Base-by-base conservation (phyloP, 495 filamentous ascomycete genomes). In the Terfezia boudieri region DNA sequence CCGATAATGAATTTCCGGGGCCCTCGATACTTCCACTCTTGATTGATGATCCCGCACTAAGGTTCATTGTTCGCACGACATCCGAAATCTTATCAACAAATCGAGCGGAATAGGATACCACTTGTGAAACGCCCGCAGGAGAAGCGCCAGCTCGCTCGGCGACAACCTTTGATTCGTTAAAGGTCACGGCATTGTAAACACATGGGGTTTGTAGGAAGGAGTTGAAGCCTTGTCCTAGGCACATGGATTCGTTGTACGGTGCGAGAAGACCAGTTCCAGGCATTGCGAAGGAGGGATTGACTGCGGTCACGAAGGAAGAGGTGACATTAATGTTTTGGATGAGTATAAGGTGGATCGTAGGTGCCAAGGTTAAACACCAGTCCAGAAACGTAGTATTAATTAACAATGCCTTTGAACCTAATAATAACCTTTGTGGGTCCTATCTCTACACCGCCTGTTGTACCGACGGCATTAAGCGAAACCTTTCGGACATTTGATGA, bases 191-290 rank as follows among this genome's bases (percentile, higher is more conserved):
- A 54, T 67, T 58, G 36, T 67, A 60, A 8, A 66, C 52, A 38
- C 64, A 61, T 4, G 59, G 53, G 38, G 64, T 54, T 54, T 66
- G 65, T 1, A 60, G 62, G 41, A 56, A 67, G 22, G 65, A 64
- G 46, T 67, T 67, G 55, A 67, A 67, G 10, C 64, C 58, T 14
- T 37, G 36, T 6, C 43, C 43, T 9, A 48, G 8, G 14, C 8
- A 6, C 43, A 48, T 48, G 4, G 43, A 14, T 2, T 48, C 17
- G 41, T 48, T 48, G 7, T 48, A 48, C 14, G 2, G 41, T 48
- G 41, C 41, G 7, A 48, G 14, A 48, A 20, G 17, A 14, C 12
- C 7, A 4, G 41, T 48, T 48, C 17, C 41, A 48, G 26, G 26
- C 26, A 26, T 26, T 26, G 26, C 26, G 26, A 26, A n/a, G n/a